Percentiles rank a stretch among this genome's conserved stretches.
These are phyloP conservation scores for Fraxinus albicans DNA, from an alignment of 305 asterid genomes.

Conservation along the genomic window DNA sequence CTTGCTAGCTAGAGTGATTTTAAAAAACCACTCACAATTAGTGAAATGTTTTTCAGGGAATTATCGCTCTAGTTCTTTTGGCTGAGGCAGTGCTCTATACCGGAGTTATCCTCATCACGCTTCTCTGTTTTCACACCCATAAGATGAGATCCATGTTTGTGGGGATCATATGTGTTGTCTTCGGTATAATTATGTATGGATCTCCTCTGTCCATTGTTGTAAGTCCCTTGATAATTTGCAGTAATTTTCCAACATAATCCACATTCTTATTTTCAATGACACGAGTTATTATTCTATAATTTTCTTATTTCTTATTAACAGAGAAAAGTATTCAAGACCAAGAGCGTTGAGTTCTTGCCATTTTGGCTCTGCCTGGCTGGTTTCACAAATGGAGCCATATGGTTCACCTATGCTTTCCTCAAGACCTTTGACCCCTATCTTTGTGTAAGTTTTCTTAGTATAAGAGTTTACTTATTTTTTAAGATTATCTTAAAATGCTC, in stretches of 20 bases:
- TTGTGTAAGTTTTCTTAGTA: conserved; percentile 32
- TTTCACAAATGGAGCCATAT: conserved; percentile 51
- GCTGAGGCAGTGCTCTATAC: conserved; percentile 29
- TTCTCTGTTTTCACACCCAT: conserved; percentile 36
- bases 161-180: conserved; percentile 48
- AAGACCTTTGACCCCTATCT: conserved; percentile 42
- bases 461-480: no score
- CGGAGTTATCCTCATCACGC: conserved; percentile 27
- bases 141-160: conserved; percentile 47
- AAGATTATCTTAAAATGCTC: no score
- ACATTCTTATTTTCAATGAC: not conserved
- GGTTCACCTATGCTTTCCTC: conserved; percentile 55
- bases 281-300: not conserved
- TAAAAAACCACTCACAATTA: not conserved
- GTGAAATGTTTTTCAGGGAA: conserved; percentile 27
- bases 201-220: conserved; percentile 69
- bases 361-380: conserved; percentile 55
- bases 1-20: not conserved
- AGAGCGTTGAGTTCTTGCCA: conserved; percentile 63
- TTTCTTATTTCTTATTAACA: conserved; percentile 16
- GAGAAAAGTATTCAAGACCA: conserved; percentile 40
- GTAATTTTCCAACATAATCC: not conserved
- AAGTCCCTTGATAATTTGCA: conserved; percentile 17
- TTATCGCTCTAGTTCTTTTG: conserved; percentile 16
- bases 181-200: conserved; percentile 62